Conservation (phyloP, 176 grass and related monocot genomes). For the Triticum timopheevii region DNA sequence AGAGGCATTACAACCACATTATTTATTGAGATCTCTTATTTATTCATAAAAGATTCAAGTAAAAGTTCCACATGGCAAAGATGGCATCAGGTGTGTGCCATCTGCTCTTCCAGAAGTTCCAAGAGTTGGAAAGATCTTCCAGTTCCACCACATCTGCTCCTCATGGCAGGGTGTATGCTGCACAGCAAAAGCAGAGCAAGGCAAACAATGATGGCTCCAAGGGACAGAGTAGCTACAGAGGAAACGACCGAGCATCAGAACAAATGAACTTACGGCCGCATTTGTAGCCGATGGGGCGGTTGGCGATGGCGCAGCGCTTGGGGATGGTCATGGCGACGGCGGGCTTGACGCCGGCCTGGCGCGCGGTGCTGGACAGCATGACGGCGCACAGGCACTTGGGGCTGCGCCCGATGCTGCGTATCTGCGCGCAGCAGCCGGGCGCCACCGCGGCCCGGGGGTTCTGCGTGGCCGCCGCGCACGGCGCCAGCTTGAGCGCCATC, state of each 20-base stretch:
- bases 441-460: slow-evolving; percentile 49
- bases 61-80: slow-evolving; percentile 9
- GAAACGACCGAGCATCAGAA: neutral
- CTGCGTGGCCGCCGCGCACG: slow-evolving; percentile 62
- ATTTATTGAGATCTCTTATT: slow-evolving; percentile 1
- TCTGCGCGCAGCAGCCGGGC: slow-evolving; percentile 56
- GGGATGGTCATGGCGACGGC: slow-evolving; percentile 74
- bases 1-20: neutral
- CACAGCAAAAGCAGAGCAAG: neutral
- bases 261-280: slow-evolving; percentile 51
- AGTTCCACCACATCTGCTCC: neutral
- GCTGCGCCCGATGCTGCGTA: slow-evolving; percentile 56
- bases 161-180: slow-evolving; percentile 67
- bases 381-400: slow-evolving; percentile 77
- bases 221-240: neutral
- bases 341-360: slow-evolving; percentile 63
- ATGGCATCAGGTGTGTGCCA: neutral
- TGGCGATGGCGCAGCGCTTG: slow-evolving; percentile 76
- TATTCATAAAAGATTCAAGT: slow-evolving; percentile 25
- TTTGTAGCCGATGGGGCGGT: slow-evolving; percentile 81
- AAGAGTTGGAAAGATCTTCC: neutral
- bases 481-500: slow-evolving; percentile 59
- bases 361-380: slow-evolving; percentile 74
- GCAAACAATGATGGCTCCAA: neutral
- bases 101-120: too few relatives aligned